Conservation (phyloP, 371 early-diverging fungal species). For the Zancudomyces culisetae region DNA sequence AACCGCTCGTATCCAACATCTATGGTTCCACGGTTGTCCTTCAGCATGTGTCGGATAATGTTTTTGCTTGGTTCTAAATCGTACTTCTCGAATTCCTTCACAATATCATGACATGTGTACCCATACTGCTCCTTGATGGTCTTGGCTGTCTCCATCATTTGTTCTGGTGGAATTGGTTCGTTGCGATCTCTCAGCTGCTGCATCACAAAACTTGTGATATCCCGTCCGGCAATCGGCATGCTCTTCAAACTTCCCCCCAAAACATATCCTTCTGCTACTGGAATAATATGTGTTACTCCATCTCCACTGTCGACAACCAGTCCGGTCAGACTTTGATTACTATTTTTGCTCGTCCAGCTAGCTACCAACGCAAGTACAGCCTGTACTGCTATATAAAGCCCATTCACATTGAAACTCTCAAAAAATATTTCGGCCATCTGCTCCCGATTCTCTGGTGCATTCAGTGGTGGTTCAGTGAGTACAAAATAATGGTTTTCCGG, state of each 20-base stretch:
- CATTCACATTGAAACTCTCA: slow-evolving; percentile 75
- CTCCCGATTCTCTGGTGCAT: slow-evolving; percentile 83
- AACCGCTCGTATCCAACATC: slow-evolving; percentile 96
- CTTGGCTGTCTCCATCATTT: slow-evolving; percentile 81
- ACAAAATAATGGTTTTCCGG: slow-evolving; percentile 94
- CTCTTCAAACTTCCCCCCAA: slow-evolving; percentile 92
- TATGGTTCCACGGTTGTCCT: slow-evolving; percentile 70
- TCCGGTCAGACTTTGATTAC: slow-evolving; percentile 74
- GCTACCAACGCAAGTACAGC: slow-evolving; percentile 82
- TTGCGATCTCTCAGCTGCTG: slow-evolving; percentile 86
- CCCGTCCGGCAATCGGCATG: slow-evolving; percentile 94
- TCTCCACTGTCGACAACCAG: slow-evolving; percentile 95
- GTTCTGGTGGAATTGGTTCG: slow-evolving; percentile 91
- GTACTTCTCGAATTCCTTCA: slow-evolving; percentile 85
- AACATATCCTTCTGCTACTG: slow-evolving; percentile 95
- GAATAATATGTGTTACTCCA: slow-evolving; percentile 97
- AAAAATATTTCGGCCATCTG: slow-evolving; percentile 86
- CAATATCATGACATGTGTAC: slow-evolving; percentile 91
- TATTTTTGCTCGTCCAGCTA: slow-evolving; percentile 66
- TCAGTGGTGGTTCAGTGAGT: slow-evolving; percentile 80
- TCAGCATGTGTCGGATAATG: slow-evolving; percentile 69
- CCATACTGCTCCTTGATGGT: slow-evolving; percentile 89
- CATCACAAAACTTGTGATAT: slow-evolving; percentile 92
- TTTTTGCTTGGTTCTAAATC: slow-evolving; percentile 75
- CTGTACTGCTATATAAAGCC: slow-evolving; percentile 82